A percentile compares a stretch with the other conserved stretches of the same genome.
Conservation (phyloP, 768 basidiomycete genomes). For the Podaxis pistillaris region DNA sequence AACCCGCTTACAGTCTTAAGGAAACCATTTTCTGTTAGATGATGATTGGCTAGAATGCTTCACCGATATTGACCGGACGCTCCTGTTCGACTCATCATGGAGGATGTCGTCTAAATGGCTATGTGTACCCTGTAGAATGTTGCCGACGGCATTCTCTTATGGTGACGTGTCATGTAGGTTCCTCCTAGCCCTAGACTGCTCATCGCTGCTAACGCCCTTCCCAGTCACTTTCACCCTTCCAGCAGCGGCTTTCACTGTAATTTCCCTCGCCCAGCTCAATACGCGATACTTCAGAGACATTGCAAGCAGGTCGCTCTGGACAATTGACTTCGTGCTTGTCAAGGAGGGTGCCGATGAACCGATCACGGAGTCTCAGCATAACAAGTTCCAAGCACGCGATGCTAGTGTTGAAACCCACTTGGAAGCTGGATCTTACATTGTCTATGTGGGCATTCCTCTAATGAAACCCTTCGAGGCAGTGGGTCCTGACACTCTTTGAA, state of each 20-base stretch:
- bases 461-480: neutral
- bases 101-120: slow-evolving; percentile 48
- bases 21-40: slow-evolving; percentile 19
- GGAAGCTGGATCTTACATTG: slow-evolving; percentile 42
- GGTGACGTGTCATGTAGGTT: slow-evolving; percentile 54
- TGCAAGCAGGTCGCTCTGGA: slow-evolving; percentile 41
- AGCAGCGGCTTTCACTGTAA: slow-evolving; percentile 36
- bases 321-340: slow-evolving; percentile 49
- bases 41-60: slow-evolving; percentile 43
- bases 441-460: slow-evolving; percentile 31
- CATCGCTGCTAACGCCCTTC: neutral
- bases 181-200: neutral
- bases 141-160: slow-evolving; percentile 47
- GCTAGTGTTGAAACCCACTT: slow-evolving; percentile 40
- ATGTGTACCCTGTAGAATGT: slow-evolving; percentile 35
- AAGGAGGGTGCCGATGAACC: slow-evolving; percentile 42
- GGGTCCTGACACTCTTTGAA: slow-evolving; percentile 7
- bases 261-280: slow-evolving; percentile 53
- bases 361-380: slow-evolving; percentile 33
- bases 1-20: neutral
- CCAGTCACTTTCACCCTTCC: slow-evolving; percentile 47
- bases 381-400: slow-evolving; percentile 37
- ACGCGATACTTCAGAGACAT: slow-evolving; percentile 48
- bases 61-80: slow-evolving; percentile 40
- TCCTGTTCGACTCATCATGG: slow-evolving; percentile 48